Base-by-base conservation (phyloP, 176 grass and related monocot genomes). In the Phoenix roebelenii region DNA sequence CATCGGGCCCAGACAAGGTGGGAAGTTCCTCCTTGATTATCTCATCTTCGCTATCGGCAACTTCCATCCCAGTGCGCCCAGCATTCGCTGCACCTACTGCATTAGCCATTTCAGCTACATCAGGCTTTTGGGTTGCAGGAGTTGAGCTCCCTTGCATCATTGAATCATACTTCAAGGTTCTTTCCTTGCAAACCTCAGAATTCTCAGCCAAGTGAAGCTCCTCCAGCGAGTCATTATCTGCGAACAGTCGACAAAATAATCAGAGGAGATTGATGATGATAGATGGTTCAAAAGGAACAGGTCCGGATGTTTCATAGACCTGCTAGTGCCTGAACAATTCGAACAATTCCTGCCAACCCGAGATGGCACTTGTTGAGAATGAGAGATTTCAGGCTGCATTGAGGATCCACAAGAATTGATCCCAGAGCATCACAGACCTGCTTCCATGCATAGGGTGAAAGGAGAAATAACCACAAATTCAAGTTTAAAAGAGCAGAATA, bases 1-100 rank as follows among this genome's bases (percentile, higher is more conserved):
- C 67, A 28, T 72, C 60, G 17, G 69, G 76, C 15, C 78, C 83
- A 4, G 71, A 73, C 48, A 70, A 22, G 59, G 58, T 54, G 7
- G 57, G 63, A 24, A n/a, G 15, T 25, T 78, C 72, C 12, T 75
- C 79, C 29, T 65, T 22, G 32, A 54, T 72, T 25, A 73, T 57
- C 67, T 97, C 87, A 70, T 97, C 93, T 75, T 97, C 92, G 18
- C 87, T 97, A 55, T 91, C 93, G 4, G 93, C 60, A 65, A 97
- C 84, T 81, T 73, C 54, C 79, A 97, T 82, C 25, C 80, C 74
- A 7, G 62, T 66, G 26, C 56, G 70, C 35, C 71, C 73, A 50
- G 59, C 29, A 7, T 70, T 73, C 49, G 51, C 63, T 22, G 15
- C 61, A 60, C 58, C 58, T 61, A 28, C 16, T 23, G 55, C 16